Percentiles rank a stretch among this genome's conserved stretches.
Conservation (phyloP, 1,284 basidiomycete genomes). For the Moesziomyces parantarcticus region DNA sequence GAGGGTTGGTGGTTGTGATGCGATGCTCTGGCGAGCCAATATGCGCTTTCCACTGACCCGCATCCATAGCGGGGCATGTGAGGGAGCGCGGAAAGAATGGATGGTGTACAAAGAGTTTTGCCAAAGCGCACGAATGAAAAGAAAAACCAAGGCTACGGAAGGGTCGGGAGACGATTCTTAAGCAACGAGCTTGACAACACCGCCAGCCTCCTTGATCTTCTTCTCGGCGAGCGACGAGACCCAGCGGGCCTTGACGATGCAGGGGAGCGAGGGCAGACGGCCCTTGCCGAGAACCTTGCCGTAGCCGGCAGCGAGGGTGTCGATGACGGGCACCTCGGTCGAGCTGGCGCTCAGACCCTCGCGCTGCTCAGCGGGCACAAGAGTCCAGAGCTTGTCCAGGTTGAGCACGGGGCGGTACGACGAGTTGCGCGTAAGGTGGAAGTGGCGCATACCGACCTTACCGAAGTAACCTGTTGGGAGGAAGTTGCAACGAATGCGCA, state of each 20-base stretch:
- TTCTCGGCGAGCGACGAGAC: conserved; percentile 67
- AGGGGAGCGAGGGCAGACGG: conserved; percentile 63
- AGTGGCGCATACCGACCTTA: conserved; percentile 93
- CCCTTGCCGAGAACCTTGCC: conserved; percentile 68
- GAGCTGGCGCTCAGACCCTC: conserved; percentile 54
- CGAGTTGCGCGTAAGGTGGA: conserved; percentile 91
- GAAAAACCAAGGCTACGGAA: conserved; percentile 3
- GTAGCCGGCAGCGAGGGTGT: conserved; percentile 67
- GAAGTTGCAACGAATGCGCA: neutral
- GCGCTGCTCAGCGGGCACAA: conserved; percentile 66
- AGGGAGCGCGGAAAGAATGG: conserved; percentile 18
- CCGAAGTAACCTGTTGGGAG: conserved; percentile 86
- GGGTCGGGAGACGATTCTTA: conserved; percentile 7
- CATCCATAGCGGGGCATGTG: neutral
- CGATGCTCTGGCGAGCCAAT: neutral
- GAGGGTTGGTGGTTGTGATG: conserved; percentile 10
- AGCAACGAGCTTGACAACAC: conserved; percentile 66
- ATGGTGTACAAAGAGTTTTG: conserved; percentile 15
- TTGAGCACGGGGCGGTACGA: conserved; percentile 95
- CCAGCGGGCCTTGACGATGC: conserved; percentile 68
- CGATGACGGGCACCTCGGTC: conserved; percentile 67
- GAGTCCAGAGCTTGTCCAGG: conserved; percentile 69
- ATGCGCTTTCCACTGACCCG: too few relatives aligned
- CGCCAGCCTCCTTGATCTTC: conserved; percentile 68
- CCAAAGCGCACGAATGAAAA: neutral